These are phyloP conservation scores for Colletotrichum magnum DNA, from an alignment of 2,329 filamentous ascomycete species.

Conservation along the genomic window DNA sequence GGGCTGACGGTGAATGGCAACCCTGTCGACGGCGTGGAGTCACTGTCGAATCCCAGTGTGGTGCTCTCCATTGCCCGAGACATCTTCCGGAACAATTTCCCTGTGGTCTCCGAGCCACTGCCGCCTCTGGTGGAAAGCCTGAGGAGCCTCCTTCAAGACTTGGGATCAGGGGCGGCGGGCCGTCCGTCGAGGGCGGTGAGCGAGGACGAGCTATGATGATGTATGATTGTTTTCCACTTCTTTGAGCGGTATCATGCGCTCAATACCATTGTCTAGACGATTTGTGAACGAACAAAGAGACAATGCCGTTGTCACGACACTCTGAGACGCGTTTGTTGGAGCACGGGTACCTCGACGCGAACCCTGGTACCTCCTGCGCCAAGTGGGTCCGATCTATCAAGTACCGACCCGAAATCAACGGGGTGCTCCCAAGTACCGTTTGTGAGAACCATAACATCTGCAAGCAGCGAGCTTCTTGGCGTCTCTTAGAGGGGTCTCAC, in stretches of 20 bases:
- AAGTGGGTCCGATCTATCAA: neutral
- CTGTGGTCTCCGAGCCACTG: conserved; percentile 35
- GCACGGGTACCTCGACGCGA: no score
- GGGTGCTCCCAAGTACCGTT: no score
- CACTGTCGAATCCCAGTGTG: conserved; percentile 28
- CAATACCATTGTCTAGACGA: no score
- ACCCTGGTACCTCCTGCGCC: neutral
- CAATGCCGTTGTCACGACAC: no score
- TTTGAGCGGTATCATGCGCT: no score
- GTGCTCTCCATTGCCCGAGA: conserved; percentile 30
- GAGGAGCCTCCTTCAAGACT: conserved; percentile 28
- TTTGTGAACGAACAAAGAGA: no score
- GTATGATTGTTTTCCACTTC: neutral
- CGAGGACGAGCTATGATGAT: conserved; percentile 7
- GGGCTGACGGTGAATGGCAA: conserved; percentile 36
- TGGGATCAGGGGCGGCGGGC: conserved; percentile 31
- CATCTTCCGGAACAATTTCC: conserved; percentile 33
- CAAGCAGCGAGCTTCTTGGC: no score
- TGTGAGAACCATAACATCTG: no score
- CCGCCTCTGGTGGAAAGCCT: conserved; percentile 35
- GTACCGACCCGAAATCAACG: neutral
- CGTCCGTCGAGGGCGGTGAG: conserved; percentile 34
- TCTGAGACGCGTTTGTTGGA: no score
- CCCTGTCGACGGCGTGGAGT: conserved; percentile 28
- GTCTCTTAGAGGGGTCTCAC: no score